Evolutionary conservation across 306 rosid species (phyloP), one percentile per base, ranked within the genome.

Genomic region (Acacia crassicarpa): DNA sequence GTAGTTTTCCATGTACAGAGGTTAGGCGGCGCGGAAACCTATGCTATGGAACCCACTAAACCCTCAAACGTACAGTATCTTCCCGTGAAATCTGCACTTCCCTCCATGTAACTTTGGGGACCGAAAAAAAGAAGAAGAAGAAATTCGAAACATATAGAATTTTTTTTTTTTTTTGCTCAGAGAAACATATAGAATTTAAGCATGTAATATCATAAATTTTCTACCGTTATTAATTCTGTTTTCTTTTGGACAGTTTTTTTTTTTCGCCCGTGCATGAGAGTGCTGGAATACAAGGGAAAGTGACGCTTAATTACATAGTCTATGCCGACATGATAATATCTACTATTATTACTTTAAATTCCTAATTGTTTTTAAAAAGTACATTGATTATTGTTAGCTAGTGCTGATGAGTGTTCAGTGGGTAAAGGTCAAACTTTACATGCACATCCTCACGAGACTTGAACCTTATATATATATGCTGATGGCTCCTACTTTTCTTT

Each of bases 401-500:
- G 19, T 48, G 53, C 53, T 48, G 51, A 48, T 48, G 16, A 14
- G 41, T 8, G 41, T 38, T 8, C 41, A 38, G 41, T 38, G 41
- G 41, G 41, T 38, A 6, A 38, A 6, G 41, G 41, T 0, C 41
- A 38, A 38, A 59, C 83, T 68, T 76, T 78, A 82, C 89, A 81
- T 84, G 83, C 88, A 87, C 87, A 51, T 51, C 58, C 87, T 89
- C 91, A 89, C 87, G 91, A 65, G 67, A 86, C 69, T 30, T 67
- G 35, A 83, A 80, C 80, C 75, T 81, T 77, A 83, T 79, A 79
- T 86, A 79, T 86, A 78, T 78, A 56, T 77, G 69, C 32, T 68
- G 79, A 72, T 77, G 35, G 53, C 66, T 72, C 53, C 67, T 49
- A 70, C 35, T 78, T 77, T 58, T n/a, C 82, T 79, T 79, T 67